Evolutionary conservation across 495 filamentous ascomycete species (phyloP).

Genomic region (Aspergillus ostianus): DNA sequence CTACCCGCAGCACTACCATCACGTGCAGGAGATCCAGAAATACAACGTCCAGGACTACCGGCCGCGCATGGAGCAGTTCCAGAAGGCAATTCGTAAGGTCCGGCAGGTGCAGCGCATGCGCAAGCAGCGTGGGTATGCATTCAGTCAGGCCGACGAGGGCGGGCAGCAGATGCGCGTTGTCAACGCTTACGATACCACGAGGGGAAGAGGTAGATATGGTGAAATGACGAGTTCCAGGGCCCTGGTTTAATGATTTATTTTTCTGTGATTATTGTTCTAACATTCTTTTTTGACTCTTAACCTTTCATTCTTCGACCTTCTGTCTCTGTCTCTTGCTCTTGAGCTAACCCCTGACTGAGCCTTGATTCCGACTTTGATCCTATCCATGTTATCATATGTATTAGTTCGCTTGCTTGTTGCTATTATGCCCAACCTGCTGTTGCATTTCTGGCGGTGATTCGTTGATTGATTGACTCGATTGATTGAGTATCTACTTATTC

Average conservation of each 20-base stretch:
- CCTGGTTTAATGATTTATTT: conserved; percentile 34
- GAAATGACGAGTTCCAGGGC: conserved; percentile 83
- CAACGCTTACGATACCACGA: conserved; percentile 96
- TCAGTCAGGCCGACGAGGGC: conserved; percentile 95
- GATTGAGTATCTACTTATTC: no score
- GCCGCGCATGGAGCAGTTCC: conserved; percentile 99
- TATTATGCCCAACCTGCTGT: background rate
- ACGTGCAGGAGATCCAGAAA: conserved; percentile 99
- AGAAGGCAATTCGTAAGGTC: conserved; percentile 98
- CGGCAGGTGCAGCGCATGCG: conserved; percentile 98
- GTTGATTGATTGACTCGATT: no score
- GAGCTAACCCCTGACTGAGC: no score
- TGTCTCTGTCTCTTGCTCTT: conserved; percentile 15
- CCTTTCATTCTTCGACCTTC: conserved; percentile 12
- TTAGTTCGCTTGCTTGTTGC: conserved; percentile 1
- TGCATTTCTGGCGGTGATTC: background rate
- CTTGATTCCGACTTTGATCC: no score
- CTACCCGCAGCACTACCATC: conserved; percentile 91
- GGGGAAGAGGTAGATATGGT: conserved; percentile 85
- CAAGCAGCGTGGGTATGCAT: conserved; percentile 97
- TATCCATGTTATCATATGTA: conserved; percentile 11
- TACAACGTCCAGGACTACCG: conserved; percentile 99
- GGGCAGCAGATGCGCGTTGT: conserved; percentile 72
- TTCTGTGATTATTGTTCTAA: conserved; percentile 16
- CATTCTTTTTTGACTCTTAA: conserved; percentile 18